Evolutionary conservation across 1,139 yeast genomes (phyloP).

Genomic region (Meyerozyma athensensis): DNA sequence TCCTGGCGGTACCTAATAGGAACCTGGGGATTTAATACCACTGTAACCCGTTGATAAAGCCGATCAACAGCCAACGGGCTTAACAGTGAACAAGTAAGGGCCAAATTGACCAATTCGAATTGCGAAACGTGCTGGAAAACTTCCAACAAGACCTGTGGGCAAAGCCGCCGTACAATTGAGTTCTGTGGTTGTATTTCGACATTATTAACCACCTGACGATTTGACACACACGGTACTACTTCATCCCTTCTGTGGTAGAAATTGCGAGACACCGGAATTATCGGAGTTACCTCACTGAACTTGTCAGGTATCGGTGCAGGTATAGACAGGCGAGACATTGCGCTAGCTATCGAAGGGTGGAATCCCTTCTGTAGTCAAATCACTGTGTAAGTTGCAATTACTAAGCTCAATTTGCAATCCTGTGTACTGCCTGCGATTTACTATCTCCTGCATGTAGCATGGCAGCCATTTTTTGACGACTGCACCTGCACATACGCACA

Average conservation of each 20-base stretch:
- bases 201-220: neutral
- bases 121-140: constrained; percentile 24
- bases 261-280: neutral
- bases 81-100: constrained; percentile 21
- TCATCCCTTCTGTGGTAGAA: neutral
- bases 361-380: too few species aligned
- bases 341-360: too few species aligned
- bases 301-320: neutral
- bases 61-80: constrained; percentile 22
- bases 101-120: constrained; percentile 26
- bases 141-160: constrained; percentile 13
- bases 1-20: constrained; percentile 20
- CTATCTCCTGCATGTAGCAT: too few species aligned
- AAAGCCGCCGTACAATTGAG: constrained; percentile 11
- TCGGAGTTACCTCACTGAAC: neutral
- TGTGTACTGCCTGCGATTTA: too few species aligned
- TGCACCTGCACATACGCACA: too few species aligned
- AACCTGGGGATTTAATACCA: constrained; percentile 27
- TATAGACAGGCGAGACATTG: neutral
- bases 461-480: too few species aligned
- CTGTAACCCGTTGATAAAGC: constrained; percentile 29
- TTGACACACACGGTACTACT: neutral
- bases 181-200: constrained; percentile 7
- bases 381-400: too few species aligned
- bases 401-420: too few species aligned